These are phyloP conservation scores for Dothideomycetes sp. DNA, from an alignment of 2,329 filamentous ascomycete species.

Conservation along the genomic window DNA sequence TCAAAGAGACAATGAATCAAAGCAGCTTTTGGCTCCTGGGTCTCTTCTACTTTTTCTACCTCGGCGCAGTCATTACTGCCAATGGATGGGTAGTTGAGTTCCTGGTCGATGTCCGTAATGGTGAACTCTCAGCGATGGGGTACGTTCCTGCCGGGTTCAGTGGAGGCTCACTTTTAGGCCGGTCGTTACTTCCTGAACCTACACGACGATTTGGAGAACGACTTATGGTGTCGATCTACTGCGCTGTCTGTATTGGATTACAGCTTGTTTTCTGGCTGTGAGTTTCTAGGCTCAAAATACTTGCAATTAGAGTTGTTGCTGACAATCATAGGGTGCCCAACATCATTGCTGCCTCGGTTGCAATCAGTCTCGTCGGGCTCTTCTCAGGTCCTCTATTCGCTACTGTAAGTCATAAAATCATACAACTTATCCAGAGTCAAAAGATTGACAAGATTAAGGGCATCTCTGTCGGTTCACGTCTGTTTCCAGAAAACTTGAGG, in stretches of 20 bases:
- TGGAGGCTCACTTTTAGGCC: slow-evolving; percentile 48
- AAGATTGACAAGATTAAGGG: slow-evolving; percentile 32
- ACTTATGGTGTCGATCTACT: slow-evolving; percentile 40
- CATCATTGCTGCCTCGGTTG: slow-evolving; percentile 43
- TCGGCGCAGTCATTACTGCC: slow-evolving; percentile 48
- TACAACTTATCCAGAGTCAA: background rate
- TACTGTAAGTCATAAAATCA: slow-evolving; percentile 32
- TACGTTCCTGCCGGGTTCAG: slow-evolving; percentile 55
- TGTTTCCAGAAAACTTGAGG: slow-evolving; percentile 41
- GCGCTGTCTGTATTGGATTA: slow-evolving; percentile 42
- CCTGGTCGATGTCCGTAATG: slow-evolving; percentile 50
- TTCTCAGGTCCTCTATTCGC: slow-evolving; percentile 52
- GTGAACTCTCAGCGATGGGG: slow-evolving; percentile 48
- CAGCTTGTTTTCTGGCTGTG: slow-evolving; percentile 53
- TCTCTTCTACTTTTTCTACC: slow-evolving; percentile 55
- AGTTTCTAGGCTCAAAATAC: background rate
- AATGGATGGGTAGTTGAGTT: slow-evolving; percentile 59
- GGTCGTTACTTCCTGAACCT: slow-evolving; percentile 49
- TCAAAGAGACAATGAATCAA: slow-evolving; percentile 37
- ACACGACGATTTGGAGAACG: slow-evolving; percentile 50
- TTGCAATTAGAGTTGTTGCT: background rate
- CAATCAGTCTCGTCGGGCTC: slow-evolving; percentile 47
- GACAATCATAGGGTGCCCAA: slow-evolving; percentile 28
- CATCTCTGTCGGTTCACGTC: slow-evolving; percentile 44
- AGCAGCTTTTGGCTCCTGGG: slow-evolving; percentile 50